Conservation (phyloP, 495 filamentous ascomycete genomes). For the Aspergillus coremiiformis region DNA sequence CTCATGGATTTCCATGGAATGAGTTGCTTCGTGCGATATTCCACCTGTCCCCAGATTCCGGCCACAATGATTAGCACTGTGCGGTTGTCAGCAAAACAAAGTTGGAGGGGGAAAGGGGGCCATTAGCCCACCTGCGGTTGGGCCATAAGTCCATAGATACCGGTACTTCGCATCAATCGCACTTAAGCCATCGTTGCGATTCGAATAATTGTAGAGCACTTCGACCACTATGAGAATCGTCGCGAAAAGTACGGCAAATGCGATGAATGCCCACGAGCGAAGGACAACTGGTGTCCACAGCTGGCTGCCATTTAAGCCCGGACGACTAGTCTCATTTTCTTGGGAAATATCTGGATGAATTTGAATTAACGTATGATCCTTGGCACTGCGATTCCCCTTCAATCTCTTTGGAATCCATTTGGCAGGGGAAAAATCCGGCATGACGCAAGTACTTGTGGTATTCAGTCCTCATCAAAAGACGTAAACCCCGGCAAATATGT, state of each 20-base stretch:
- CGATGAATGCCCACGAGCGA: not conserved
- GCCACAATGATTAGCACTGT: not conserved
- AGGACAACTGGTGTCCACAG: not conserved
- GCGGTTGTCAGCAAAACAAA: too few relatives aligned
- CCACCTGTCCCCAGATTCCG: constrained; percentile 1
- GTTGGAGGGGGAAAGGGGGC: too few relatives aligned
- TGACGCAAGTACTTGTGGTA: too few relatives aligned
- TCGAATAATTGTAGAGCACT: not conserved
- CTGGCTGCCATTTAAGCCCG: too few relatives aligned
- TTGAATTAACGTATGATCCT: not conserved
- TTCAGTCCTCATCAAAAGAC: too few relatives aligned
- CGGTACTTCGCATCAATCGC: not conserved
- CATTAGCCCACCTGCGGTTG: not conserved
- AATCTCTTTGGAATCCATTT: not conserved
- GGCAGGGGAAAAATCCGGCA: not conserved
- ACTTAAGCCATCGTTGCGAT: constrained; percentile 1
- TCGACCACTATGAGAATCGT: not conserved
- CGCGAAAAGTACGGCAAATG: constrained; percentile 2
- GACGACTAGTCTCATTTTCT: not conserved
- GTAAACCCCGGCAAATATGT: too few relatives aligned
- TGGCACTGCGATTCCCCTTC: not conserved
- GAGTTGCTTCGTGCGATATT: not conserved
- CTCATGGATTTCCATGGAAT: not conserved
- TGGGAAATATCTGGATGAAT: not conserved
- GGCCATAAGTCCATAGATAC: constrained; percentile 10